These are phyloP conservation scores for Tricholoma terreum DNA, from an alignment of 768 basidiomycete genomes.

Conservation along the genomic window DNA sequence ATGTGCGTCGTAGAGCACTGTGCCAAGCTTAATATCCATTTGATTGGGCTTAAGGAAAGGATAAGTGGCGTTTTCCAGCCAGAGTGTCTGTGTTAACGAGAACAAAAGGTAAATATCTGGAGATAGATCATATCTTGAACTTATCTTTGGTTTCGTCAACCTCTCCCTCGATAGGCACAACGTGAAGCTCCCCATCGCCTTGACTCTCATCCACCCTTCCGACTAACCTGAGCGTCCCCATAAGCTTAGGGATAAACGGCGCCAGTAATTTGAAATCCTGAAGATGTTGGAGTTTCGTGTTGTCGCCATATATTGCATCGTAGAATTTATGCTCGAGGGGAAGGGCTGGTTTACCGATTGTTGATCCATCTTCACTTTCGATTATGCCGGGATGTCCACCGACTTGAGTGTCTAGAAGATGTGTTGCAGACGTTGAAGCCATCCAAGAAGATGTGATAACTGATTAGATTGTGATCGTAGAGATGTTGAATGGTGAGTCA, in stretches of 20 bases:
- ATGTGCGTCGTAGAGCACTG: conserved; percentile 65
- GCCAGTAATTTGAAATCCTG: conserved; percentile 15
- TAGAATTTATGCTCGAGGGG: conserved; percentile 72
- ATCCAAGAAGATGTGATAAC: neutral
- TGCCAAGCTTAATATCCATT: conserved; percentile 92
- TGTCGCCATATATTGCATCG: conserved; percentile 43
- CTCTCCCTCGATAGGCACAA: conserved; percentile 13
- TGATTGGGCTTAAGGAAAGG: conserved; percentile 79
- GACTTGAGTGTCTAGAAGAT: conserved; percentile 43
- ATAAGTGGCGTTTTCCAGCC: conserved; percentile 80
- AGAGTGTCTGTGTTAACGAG: conserved; percentile 56
- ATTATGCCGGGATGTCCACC: conserved; percentile 80
- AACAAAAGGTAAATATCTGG: conserved; percentile 1
- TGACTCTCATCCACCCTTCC: conserved; percentile 48
- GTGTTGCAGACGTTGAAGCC: neutral
- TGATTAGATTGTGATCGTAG: neutral
- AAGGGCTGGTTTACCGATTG: conserved; percentile 78
- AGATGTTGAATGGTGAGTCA: too few relatives aligned
- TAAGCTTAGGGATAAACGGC: conserved; percentile 70
- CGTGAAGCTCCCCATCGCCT: conserved; percentile 11
- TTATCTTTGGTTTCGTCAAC: conserved; percentile 16
- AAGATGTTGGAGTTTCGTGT: conserved; percentile 38
- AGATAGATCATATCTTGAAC: neutral
- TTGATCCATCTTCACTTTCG: conserved; percentile 65
- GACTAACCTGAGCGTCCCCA: conserved; percentile 73